Percentiles rank a stretch among this genome's conserved stretches.
Evolutionary conservation across 2,329 filamentous ascomycete species (phyloP).

Genomic region (Cercospora zeina): DNA sequence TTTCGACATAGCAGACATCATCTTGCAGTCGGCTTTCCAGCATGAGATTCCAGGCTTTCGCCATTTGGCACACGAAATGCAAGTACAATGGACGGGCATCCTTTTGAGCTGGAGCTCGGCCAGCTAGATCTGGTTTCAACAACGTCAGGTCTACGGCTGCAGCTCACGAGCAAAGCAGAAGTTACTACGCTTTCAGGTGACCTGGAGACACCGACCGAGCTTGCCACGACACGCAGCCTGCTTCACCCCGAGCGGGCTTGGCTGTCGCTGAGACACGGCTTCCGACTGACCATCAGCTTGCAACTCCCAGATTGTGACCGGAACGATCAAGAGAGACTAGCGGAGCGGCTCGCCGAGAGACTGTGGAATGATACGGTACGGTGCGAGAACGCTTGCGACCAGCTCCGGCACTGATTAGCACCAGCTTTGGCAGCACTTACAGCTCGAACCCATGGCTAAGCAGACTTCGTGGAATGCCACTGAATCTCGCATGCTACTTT

Average conservation of each 20-base stretch:
- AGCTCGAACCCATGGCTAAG: constrained; percentile 18
- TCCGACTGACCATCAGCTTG: constrained; percentile 1
- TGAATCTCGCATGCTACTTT: constrained; percentile 11
- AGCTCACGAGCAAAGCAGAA: constrained; percentile 26
- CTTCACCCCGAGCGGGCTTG: background rate
- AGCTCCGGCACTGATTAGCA: constrained; percentile 1
- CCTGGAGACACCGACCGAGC: background rate
- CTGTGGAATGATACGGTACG: constrained; percentile 20
- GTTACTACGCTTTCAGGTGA: constrained; percentile 30
- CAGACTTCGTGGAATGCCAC: constrained; percentile 21
- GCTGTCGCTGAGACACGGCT: background rate
- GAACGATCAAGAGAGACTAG: constrained; percentile 1
- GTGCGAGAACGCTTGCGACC: background rate
- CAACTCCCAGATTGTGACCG: background rate
- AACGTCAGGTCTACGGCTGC: constrained; percentile 27
- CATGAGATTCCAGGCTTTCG: background rate
- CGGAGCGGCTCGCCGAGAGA: constrained; percentile 15
- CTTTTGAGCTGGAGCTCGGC: constrained; percentile 19
- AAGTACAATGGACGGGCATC: constrained; percentile 15
- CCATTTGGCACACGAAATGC: constrained; percentile 1
- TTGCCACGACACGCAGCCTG: background rate
- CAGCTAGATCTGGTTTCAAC: constrained; percentile 16
- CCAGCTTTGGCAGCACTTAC: constrained; percentile 31
- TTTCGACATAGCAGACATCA: background rate
- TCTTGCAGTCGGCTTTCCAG: background rate